These are phyloP conservation scores for Urtica urens DNA, from an alignment of 306 rosid species.

Conservation along the genomic window DNA sequence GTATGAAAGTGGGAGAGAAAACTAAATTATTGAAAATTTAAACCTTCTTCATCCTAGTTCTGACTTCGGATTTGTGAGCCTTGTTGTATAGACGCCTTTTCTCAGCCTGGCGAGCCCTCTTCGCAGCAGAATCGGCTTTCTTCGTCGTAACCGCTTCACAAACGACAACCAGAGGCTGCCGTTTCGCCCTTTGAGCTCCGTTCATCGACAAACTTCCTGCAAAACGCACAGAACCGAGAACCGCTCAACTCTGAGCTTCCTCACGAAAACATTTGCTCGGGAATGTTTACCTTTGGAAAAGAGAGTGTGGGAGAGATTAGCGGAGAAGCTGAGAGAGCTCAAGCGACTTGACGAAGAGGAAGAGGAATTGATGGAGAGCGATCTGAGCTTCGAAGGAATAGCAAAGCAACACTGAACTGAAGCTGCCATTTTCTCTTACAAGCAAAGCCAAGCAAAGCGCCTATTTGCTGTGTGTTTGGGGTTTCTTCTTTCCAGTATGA, in stretches of 20 bases:
- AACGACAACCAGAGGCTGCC: conserved; percentile 37
- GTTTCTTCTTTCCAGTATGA: too few relatives aligned
- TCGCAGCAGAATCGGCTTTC: conserved; percentile 73
- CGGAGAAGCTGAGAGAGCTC: conserved; percentile 49
- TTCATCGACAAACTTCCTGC: conserved; percentile 46
- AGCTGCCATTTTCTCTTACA: conserved; percentile 38
- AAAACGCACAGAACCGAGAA: conserved; percentile 10
- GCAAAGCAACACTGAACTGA: conserved; percentile 39
- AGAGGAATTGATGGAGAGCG: conserved; percentile 36
- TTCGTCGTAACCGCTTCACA: conserved; percentile 56
- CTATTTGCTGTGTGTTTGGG: too few relatives aligned
- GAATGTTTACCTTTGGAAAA: conserved; percentile 38
- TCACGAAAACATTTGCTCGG: not conserved
- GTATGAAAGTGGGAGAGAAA: not conserved
- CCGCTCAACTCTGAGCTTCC: not conserved
- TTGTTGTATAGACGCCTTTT: conserved; percentile 72
- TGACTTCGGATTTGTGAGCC: conserved; percentile 67
- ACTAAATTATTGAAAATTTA: not conserved
- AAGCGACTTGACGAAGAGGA: conserved; percentile 26
- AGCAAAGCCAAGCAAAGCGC: too few relatives aligned
- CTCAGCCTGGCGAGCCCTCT: conserved; percentile 87
- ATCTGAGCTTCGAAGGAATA: conserved; percentile 51
- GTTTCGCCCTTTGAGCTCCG: conserved; percentile 21
- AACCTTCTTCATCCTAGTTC: conserved; percentile 82
- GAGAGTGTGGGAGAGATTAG: conserved; percentile 31